These are phyloP conservation scores for Acanthamoeba sp. DNA, from an alignment of 208 protist genomes.

Conservation along the genomic window DNA sequence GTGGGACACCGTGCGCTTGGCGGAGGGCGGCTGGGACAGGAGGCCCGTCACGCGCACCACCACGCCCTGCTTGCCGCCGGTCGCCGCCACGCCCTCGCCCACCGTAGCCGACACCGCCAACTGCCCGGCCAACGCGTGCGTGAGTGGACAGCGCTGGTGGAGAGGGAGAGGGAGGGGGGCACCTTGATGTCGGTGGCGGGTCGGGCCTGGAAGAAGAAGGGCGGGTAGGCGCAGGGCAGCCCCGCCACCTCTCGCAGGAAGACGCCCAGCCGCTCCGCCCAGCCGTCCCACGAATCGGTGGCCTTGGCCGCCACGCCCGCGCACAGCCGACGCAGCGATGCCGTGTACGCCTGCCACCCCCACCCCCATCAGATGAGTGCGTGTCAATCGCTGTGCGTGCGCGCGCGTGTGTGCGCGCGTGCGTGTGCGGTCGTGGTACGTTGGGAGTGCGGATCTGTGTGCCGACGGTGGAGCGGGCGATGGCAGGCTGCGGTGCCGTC, in stretches of 20 bases:
- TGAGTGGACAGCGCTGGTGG: not conserved
- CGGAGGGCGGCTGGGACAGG: not conserved
- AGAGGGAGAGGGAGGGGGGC: too few species aligned
- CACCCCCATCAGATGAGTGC: too few species aligned
- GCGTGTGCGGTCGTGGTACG: not conserved
- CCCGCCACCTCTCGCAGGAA: not conserved
- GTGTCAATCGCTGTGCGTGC: too few species aligned
- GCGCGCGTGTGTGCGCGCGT: too few species aligned
- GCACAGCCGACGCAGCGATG: not conserved
- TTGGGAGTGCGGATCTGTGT: not conserved
- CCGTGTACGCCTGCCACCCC: not conserved
- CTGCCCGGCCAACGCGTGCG: not conserved
- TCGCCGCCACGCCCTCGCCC: conserved; percentile 1
- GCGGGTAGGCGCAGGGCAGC: conserved; percentile 20
- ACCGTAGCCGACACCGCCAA: conserved; percentile 22
- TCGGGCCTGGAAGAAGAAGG: conserved; percentile 29
- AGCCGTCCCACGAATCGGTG: not conserved
- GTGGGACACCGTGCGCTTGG: conserved; percentile 9
- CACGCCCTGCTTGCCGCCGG: conserved; percentile 12
- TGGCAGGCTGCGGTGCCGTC: not conserved
- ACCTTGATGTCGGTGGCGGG: conserved; percentile 37
- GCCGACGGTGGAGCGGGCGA: not conserved
- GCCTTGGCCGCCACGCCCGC: not conserved
- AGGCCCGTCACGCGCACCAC: conserved; percentile 5
- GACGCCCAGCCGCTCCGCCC: not conserved